Percentiles rank a stretch among this genome's conserved stretches.
Evolutionary conservation across 345 rosid species (phyloP).

Genomic region (Syzygium aqueum): DNA sequence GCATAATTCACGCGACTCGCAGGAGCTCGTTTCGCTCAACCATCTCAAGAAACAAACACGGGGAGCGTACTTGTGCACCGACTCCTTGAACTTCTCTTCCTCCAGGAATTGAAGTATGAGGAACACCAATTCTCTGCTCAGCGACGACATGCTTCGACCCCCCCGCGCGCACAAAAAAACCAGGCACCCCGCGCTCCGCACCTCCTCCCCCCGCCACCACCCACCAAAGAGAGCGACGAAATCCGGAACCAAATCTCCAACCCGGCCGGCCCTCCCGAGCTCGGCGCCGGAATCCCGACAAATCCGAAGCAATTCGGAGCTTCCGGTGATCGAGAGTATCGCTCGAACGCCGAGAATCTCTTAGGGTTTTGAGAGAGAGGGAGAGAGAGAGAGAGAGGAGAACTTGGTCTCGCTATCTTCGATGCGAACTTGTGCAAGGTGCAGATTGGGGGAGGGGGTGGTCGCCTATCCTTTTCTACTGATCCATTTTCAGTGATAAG

Average conservation of each 20-base stretch:
- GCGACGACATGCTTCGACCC: slow-evolving; percentile 38
- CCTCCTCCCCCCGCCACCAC: not conserved
- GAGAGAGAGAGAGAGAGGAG: slow-evolving; percentile 10
- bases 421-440: slow-evolving; percentile 40
- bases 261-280: not conserved
- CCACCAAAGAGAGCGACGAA: not conserved
- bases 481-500: slow-evolving; percentile 34
- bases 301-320: not conserved
- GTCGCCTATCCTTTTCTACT: slow-evolving; percentile 26
- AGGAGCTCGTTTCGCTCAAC: not conserved
- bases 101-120: slow-evolving; percentile 85
- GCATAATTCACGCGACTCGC: not conserved
- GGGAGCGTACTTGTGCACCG: slow-evolving; percentile 57
- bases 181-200: too few species aligned
- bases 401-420: slow-evolving; percentile 60
- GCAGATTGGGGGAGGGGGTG: not conserved
- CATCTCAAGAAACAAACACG: not conserved
- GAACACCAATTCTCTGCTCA: slow-evolving; percentile 82
- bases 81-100: slow-evolving; percentile 77
- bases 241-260: not conserved
- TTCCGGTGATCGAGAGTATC: not conserved
- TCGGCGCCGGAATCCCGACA: not conserved
- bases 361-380: slow-evolving; percentile 56
- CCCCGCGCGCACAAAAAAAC: too few species aligned
- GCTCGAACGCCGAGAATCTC: slow-evolving; percentile 29